phyloP scores from a whole-genome alignment of 163 green algal species.

The Scenedesmus sp. region DNA sequence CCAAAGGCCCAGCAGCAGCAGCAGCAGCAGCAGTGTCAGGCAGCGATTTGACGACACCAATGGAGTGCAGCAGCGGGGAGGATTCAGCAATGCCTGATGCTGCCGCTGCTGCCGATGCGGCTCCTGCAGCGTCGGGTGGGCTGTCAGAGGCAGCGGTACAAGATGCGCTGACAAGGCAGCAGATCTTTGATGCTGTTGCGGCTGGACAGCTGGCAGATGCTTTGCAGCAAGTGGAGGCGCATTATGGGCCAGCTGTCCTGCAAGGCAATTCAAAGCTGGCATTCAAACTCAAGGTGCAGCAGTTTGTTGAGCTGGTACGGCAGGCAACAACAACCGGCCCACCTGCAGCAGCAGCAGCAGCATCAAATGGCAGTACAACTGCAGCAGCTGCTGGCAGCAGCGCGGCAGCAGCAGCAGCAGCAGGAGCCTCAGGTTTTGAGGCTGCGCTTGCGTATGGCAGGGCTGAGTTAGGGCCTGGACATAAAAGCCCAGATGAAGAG shows the following conservation, averaged over 20 bases:
- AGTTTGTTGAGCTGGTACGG: constrained; percentile 78
- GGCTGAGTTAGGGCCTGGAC: constrained; percentile 36
- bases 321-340: neutral
- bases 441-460: constrained; percentile 63
- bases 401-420: constrained; percentile 14
- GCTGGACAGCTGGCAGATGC: constrained; percentile 73
- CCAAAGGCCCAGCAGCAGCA: neutral
- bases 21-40: neutral
- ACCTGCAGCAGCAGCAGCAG: constrained; percentile 32
- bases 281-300: constrained; percentile 80
- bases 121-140: neutral
- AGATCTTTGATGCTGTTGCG: constrained; percentile 62
- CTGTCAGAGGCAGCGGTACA: constrained; percentile 38
- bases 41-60: neutral
- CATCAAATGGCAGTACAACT: constrained; percentile 7
- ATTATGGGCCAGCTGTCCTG: constrained; percentile 64
- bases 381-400: constrained; percentile 29
- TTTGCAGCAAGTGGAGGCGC: constrained; percentile 52
- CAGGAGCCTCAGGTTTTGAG: constrained; percentile 36
- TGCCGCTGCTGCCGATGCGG: neutral
- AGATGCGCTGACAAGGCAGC: constrained; percentile 58
- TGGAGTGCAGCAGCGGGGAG: constrained; percentile 22
- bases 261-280: constrained; percentile 60
- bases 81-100: constrained; percentile 12
- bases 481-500: constrained; percentile 61